Conservation (phyloP, 495 filamentous ascomycete genomes). For the Gamarada debralockiae region DNA sequence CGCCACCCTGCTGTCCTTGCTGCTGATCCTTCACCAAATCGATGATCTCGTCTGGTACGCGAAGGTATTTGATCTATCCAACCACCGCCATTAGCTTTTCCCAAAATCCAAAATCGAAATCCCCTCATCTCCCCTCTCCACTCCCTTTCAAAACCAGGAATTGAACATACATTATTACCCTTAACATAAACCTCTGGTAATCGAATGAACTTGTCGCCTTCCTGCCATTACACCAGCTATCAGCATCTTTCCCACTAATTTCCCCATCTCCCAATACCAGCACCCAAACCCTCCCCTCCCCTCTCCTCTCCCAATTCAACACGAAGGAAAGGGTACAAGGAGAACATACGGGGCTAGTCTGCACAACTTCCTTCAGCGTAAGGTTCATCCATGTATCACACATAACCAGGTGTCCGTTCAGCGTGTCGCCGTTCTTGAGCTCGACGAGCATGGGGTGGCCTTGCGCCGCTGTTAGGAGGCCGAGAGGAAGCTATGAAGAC, state of each 20-base stretch:
- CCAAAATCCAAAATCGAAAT: not conserved
- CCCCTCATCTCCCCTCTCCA: not conserved
- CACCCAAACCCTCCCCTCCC: too few relatives aligned
- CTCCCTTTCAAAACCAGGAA: not conserved
- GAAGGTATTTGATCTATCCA: constrained; percentile 94
- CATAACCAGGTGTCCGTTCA: constrained; percentile 91
- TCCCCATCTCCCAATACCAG: not conserved
- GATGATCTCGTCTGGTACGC: constrained; percentile 92
- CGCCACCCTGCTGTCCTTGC: constrained; percentile 56
- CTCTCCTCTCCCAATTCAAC: not conserved
- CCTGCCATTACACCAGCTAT: constrained; percentile 33
- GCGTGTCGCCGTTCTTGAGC: constrained; percentile 96
- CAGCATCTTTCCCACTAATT: constrained; percentile 2
- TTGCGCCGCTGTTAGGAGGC: constrained; percentile 89
- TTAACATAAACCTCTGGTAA: constrained; percentile 93
- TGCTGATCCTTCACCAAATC: constrained; percentile 90
- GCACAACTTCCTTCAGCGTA: constrained; percentile 94
- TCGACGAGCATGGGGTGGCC: constrained; percentile 99
- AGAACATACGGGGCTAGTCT: constrained; percentile 69
- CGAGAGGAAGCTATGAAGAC: constrained; percentile 81
- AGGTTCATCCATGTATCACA: constrained; percentile 99
- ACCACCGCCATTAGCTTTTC: constrained; percentile 1
- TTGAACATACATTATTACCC: constrained; percentile 79
- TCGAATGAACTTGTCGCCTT: constrained; percentile 89
- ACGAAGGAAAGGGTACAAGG: not conserved